Base-by-base conservation (phyloP, 495 filamentous ascomycete species). In the Bathelium albidoporum region DNA sequence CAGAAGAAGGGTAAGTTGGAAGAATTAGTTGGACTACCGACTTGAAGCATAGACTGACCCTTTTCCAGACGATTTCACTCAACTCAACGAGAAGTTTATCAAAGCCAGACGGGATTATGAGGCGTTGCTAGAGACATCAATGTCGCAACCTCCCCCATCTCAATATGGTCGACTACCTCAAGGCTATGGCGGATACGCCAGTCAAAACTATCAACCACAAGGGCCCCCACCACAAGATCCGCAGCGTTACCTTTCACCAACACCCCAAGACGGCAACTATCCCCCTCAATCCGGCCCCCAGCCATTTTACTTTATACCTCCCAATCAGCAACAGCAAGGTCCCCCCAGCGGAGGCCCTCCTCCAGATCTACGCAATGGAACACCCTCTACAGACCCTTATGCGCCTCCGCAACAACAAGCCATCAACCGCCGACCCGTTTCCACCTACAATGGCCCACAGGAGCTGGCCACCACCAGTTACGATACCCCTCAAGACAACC, bases 1-100 rank as follows among this genome's bases (percentile, higher is more conserved):
- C 94, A 98, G 72, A 97, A 96, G 84, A 98, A 98, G 77, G 94
- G 91, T 94, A 79, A 62, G 70, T 49, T 14, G 20, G 26, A 61
- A 12, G 16, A 2, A 62, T 71, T 75, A 9, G 26, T 53, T 29
- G 22, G 20, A 45, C 2, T 26, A 18, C 22, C 32, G 29, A 55
- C 52, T 18, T 28, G 66, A 58, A 60, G 32, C 2, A 44, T 12
- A 2, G 7, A 36, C 36, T 36, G 28, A 45, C 3, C n/a, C 2
- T n/a, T 59, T 20, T 22, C 14, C 64, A 96, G 91, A 98, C 76
- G 94, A 98, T 71, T 97, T 98, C 71, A 96, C 93, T 2, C 91
- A 96, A 70, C 82, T 98, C 45, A 98, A 98, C 72, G 94, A 98
- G 69, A 97, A 97, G 73, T 98, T 98, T 74, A 97, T 98, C 80